phyloP scores from a whole-genome alignment of 441 rosid genomes.

The Syzygium syzygioides region DNA sequence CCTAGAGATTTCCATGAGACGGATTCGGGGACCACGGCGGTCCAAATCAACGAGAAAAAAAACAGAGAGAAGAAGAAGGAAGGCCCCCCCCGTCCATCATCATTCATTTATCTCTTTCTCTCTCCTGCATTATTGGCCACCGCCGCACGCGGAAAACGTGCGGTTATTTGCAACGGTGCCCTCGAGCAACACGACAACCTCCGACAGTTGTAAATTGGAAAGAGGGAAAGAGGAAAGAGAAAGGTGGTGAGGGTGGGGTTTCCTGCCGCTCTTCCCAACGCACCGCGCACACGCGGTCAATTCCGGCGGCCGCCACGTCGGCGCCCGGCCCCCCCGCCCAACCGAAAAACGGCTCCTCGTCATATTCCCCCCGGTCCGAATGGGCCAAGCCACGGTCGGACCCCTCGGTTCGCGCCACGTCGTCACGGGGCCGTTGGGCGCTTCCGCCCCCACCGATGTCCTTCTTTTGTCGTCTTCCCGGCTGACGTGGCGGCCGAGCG shows the following conservation, averaged over 20 bases:
- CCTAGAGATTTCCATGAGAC: neutral
- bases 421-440: neutral
- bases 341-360: neutral
- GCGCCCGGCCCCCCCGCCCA: neutral
- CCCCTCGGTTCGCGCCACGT: neutral
- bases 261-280: neutral
- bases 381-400: neutral
- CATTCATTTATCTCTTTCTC: neutral
- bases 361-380: too few relatives aligned
- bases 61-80: too few relatives aligned
- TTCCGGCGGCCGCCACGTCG: neutral
- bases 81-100: too few relatives aligned
- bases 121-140: neutral
- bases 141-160: neutral
- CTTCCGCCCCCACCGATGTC: neutral
- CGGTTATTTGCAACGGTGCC: neutral
- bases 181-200: neutral
- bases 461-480: neutral
- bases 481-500: neutral
- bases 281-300: neutral
- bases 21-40: neutral
- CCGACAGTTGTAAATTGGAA: neutral
- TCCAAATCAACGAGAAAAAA: neutral
- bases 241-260: too few relatives aligned
- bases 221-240: fast-evolving